phyloP scores from a whole-genome alignment of 2,329 filamentous ascomycete species.

The Exserohilum rostratum region DNA sequence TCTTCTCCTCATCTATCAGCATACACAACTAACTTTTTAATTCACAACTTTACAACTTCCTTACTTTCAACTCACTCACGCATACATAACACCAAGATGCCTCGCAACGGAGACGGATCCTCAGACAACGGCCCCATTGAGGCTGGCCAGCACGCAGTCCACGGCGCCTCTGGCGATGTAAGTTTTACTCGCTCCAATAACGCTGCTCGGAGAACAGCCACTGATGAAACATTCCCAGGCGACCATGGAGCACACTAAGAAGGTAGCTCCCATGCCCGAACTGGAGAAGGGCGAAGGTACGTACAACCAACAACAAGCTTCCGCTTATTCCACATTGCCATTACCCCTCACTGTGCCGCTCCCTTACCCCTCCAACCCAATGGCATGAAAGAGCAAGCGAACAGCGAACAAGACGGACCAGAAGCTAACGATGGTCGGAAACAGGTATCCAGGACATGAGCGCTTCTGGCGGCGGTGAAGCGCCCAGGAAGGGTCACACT shows the following conservation, averaged over 20 bases:
- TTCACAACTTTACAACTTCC: not conserved
- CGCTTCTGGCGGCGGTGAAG: constrained; percentile 42
- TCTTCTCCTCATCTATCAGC: not conserved
- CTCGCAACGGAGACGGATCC: constrained; percentile 50
- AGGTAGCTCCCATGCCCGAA: constrained; percentile 47
- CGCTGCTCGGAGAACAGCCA: not conserved
- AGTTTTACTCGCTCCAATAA: constrained; percentile 3
- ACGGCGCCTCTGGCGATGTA: constrained; percentile 47
- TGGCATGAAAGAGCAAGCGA: not conserved
- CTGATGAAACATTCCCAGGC: constrained; percentile 16
- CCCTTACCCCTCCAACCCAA: not conserved
- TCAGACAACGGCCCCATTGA: constrained; percentile 50
- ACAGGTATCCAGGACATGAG: constrained; percentile 42
- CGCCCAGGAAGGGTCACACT: constrained; percentile 17
- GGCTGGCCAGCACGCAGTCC: constrained; percentile 40
- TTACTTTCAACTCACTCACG: not conserved
- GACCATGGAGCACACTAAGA: constrained; percentile 46
- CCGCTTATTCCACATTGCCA: too few relatives aligned
- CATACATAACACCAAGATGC: constrained; percentile 38
- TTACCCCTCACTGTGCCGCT: not conserved
- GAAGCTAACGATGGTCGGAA: not conserved
- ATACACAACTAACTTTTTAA: not conserved
- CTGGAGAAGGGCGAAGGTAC: constrained; percentile 48
- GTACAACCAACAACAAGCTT: not conserved
- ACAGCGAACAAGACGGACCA: constrained; percentile 6